Evolutionary conservation across 495 filamentous ascomycete genomes (phyloP).

Genomic region (Corynascus novoguineensis): DNA sequence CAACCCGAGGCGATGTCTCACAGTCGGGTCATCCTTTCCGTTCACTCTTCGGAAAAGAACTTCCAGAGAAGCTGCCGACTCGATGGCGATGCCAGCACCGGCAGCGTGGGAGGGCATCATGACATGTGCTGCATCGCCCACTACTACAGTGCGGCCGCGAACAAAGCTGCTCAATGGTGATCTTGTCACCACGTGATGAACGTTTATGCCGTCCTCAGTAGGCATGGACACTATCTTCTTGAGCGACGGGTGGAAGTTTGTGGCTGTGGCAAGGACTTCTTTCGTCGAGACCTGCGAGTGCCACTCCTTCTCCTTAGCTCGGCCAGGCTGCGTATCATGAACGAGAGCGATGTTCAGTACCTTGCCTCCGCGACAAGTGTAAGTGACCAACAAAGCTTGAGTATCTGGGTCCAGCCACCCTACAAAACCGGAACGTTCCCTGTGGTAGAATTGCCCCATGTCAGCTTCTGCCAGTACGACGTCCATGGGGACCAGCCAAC

Average conservation of each 20-base stretch:
- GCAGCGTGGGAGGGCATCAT: slow-evolving; percentile 32
- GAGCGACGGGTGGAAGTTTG: slow-evolving; percentile 23
- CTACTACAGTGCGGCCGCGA: slow-evolving; percentile 20
- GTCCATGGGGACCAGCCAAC: slow-evolving; percentile 41
- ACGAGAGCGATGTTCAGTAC: slow-evolving; percentile 30
- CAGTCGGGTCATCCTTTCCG: neutral
- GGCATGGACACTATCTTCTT: slow-evolving; percentile 22
- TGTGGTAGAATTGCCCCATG: slow-evolving; percentile 23
- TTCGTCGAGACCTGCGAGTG: slow-evolving; percentile 16
- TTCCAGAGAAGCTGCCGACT: slow-evolving; percentile 26
- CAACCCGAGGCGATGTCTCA: slow-evolving; percentile 16
- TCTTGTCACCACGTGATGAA: slow-evolving; percentile 27
- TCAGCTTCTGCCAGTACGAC: slow-evolving; percentile 34
- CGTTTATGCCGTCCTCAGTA: slow-evolving; percentile 30
- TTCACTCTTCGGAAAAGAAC: slow-evolving; percentile 21
- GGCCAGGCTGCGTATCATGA: slow-evolving; percentile 21
- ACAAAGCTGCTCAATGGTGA: slow-evolving; percentile 22
- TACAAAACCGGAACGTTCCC: slow-evolving; percentile 26
- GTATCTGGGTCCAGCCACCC: slow-evolving; percentile 26
- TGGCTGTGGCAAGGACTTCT: slow-evolving; percentile 19
- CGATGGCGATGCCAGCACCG: slow-evolving; percentile 26
- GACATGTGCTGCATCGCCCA: slow-evolving; percentile 31
- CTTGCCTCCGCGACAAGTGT: slow-evolving; percentile 39
- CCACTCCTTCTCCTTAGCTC: slow-evolving; percentile 18
- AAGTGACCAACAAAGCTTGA: slow-evolving; percentile 36